Percentiles rank a stretch among this genome's conserved stretches.
Evolutionary conservation across 257 asterid species (phyloP).

Genomic region (Ligustrum vulgare): DNA sequence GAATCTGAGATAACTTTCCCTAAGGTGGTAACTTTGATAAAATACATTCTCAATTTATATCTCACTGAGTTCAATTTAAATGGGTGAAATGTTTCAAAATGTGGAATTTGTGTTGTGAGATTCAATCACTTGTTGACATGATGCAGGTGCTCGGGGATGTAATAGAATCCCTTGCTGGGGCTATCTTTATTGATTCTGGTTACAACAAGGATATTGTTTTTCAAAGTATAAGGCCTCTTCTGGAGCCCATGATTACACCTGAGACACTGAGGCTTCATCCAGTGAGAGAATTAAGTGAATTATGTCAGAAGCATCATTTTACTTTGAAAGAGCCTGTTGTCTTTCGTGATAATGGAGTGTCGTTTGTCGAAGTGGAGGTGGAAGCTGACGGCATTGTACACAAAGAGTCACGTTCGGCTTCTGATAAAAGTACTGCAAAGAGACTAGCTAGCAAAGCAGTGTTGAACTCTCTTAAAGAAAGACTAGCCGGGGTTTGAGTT

Average conservation of each 20-base stretch:
- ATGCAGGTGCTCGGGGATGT: slow-evolving; percentile 81
- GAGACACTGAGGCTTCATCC: slow-evolving; percentile 71
- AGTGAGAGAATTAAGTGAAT: slow-evolving; percentile 49
- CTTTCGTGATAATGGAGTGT: slow-evolving; percentile 30
- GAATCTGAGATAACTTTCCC: slow-evolving; percentile 64
- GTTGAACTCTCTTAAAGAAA: slow-evolving; percentile 38
- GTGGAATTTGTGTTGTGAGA: background rate
- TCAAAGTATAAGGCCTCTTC: slow-evolving; percentile 61
- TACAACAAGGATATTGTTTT: slow-evolving; percentile 52
- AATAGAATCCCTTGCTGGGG: slow-evolving; percentile 88
- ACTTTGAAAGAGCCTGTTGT: slow-evolving; percentile 21
- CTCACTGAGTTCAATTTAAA: background rate
- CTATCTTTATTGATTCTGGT: slow-evolving; percentile 72
- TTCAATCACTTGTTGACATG: background rate
- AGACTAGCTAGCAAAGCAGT: slow-evolving; percentile 56
- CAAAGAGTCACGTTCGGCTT: slow-evolving; percentile 28
- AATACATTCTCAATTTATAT: background rate
- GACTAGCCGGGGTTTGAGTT: background rate
- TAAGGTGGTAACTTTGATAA: slow-evolving; percentile 42
- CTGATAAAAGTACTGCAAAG: slow-evolving; percentile 40
- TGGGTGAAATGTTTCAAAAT: background rate
- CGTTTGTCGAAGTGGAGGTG: slow-evolving; percentile 45
- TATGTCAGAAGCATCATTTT: slow-evolving; percentile 55
- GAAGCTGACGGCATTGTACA: slow-evolving; percentile 53
- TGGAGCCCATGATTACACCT: slow-evolving; percentile 75